Evolutionary conservation across 75 land plant species (phyloP).

Genomic region (Pseudotsuga menziesii): DNA sequence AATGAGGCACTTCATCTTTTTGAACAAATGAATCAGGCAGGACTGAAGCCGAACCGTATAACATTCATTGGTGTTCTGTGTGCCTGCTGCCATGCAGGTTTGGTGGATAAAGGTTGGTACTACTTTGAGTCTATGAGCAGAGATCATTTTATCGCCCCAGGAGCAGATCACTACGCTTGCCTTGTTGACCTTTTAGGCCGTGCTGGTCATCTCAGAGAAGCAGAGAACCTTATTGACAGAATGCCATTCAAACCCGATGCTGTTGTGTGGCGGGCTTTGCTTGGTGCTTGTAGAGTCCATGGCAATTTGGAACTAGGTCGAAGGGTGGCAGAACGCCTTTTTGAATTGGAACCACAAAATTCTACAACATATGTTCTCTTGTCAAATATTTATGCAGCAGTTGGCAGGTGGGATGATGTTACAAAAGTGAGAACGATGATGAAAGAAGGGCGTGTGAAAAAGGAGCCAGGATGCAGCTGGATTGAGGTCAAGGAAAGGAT

Average conservation of each 20-base stretch:
- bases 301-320: neutral
- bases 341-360: slow-evolving; percentile 6
- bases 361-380: slow-evolving; percentile 15
- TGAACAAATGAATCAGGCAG: slow-evolving; percentile 9
- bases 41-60: slow-evolving; percentile 5
- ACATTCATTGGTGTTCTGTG: no score
- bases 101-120: no score
- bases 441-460: slow-evolving; percentile 8
- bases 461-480: slow-evolving; percentile 8
- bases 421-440: slow-evolving; percentile 9
- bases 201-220: slow-evolving; percentile 10
- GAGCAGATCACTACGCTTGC: neutral
- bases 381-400: slow-evolving; percentile 26
- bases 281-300: no score
- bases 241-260: neutral
- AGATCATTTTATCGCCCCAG: neutral
- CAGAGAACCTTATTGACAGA: slow-evolving; percentile 9
- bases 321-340: neutral
- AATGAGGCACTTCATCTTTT: neutral
- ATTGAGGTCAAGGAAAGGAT: slow-evolving; percentile 8
- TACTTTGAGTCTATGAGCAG: neutral
- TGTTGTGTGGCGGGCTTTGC: no score
- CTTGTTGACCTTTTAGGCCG: slow-evolving; percentile 17
- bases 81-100: no score
- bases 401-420: slow-evolving; percentile 27